Base-by-base conservation (phyloP, 768 basidiomycete genomes). In the Naganishia randhawae region DNA sequence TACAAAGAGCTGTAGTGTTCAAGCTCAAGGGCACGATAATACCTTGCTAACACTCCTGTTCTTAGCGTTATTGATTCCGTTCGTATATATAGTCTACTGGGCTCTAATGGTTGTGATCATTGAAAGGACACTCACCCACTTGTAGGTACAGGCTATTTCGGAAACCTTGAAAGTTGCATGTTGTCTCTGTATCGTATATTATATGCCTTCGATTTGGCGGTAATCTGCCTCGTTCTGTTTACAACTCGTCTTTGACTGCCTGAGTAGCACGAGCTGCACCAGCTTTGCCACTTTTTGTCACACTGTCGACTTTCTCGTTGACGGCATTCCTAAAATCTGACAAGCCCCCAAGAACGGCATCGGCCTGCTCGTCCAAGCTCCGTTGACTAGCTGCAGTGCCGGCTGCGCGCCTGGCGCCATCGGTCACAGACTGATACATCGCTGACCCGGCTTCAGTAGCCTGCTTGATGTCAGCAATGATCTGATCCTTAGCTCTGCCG, bases 221-320 rank as follows among this genome's bases (percentile, higher is more conserved):
- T 13, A 11, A 17, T n/a, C 6, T 22, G 11, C 45, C 45, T 48
- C 3, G 45, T 6, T 48, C 45, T 48, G 9, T 41, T 39, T 61
- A 61, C 57, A 61, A 35, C 22, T 61, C 57, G 17, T 61, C 57
- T 39, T 61, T 61, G 3, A 61, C 37, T 61, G 57, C 57, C 25
- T 42, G 57, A 29, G 57, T 61, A 3, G 17, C 57, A 6, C 57
- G 41, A 9, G 57, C 57, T 1, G 57, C 57, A 5, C 57, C 57
- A 11, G 37, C 35, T 41, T 61, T 61, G 22, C 57, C 57, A 41
- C 51, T 53, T 22, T 31, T 31, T 25, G 51, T 53, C 51, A 31
- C 51, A 31, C 22, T 31, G 27, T 53, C 51, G 51, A 53, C 51
- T 11, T 11, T 31, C 8, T 53, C 8, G 19, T 53, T 31, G 51